Evolutionary conservation across 2,329 filamentous ascomycete species (phyloP), one percentile per base, ranked within the genome.

Genomic region (Aphanocladium album): DNA sequence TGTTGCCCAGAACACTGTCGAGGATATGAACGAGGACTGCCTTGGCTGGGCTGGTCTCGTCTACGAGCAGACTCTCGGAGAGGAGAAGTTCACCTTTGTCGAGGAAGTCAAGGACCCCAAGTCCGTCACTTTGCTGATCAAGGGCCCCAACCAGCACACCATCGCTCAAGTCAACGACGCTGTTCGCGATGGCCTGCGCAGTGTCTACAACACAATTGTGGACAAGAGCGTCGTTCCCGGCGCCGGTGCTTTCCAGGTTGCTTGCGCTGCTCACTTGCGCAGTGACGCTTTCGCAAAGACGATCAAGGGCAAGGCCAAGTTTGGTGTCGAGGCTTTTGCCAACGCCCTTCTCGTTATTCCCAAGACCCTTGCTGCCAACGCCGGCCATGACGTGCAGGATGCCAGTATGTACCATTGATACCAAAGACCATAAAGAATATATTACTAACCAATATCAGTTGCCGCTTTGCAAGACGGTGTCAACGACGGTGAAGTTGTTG

Each of bases 181-280:
- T 2, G 95, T 98, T 49, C 87, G 95, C 58, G 95, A 99, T 73
- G 95, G 95, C 64, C 83, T 99, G 67, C 87, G 95, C 71, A 96
- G 91, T 73, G 95, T 98, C 54, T 98, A 97, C 85, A 99, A 99
- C 82, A 96, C 96, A 83, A 98, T 99, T 74, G 93, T 98, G n/a
- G 95, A 99, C 74, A 87, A 89, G 77, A 93, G 90, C 67, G 95
- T 99, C 21, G 91, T 99, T 27, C 95, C 95, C 1, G 95, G 95
- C 62, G 95, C 87, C 61, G 95, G 95, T 69, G 91, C 95, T 54
- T 99, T 96, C 86, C 95, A 99, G 76, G 88, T 99, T 50, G 93
- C 95, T 35, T 96, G 91, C 68, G 91, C 93, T 25, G 83, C 87
- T 51, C 92, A 96, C 75, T 82, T 99, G 64, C 89, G 89, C 73